Conservation (phyloP, 768 basidiomycete genomes). For the Auricularia heimuer region DNA sequence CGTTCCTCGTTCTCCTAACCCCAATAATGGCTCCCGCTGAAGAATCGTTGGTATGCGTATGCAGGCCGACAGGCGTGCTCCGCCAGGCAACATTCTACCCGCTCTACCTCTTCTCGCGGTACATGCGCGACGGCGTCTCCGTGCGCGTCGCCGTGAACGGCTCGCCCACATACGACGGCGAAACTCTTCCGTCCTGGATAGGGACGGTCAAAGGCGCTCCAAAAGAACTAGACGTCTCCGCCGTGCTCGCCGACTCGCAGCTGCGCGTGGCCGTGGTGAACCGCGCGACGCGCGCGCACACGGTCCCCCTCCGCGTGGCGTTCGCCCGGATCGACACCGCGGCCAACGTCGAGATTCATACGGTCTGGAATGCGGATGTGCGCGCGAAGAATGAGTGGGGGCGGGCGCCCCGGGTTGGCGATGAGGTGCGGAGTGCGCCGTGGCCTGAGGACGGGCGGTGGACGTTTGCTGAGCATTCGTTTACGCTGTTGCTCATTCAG, state of each 20-base stretch:
- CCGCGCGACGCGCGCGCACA: constrained; percentile 29
- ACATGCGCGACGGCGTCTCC: constrained; percentile 41
- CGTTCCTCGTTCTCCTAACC: too few relatives aligned
- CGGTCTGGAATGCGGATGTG: constrained; percentile 42
- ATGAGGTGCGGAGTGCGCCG: constrained; percentile 24
- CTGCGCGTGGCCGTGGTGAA: constrained; percentile 49
- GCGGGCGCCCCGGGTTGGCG: constrained; percentile 25
- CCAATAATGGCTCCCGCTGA: too few relatives aligned
- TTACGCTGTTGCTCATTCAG: constrained; percentile 13
- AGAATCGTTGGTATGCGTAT: too few relatives aligned
- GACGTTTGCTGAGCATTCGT: constrained; percentile 37
- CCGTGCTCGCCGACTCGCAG: constrained; percentile 27
- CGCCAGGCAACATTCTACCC: constrained; percentile 41
- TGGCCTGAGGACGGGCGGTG: constrained; percentile 25
- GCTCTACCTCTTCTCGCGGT: constrained; percentile 42
- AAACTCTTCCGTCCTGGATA: constrained; percentile 45
- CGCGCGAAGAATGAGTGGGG: constrained; percentile 33
- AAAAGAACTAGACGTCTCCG: constrained; percentile 41
- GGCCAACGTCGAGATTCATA: constrained; percentile 31
- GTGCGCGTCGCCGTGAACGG: constrained; percentile 28
- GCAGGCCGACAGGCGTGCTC: not conserved
- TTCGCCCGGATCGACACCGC: constrained; percentile 17
- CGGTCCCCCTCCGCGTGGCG: constrained; percentile 30
- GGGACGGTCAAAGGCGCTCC: constrained; percentile 29
- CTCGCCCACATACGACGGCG: constrained; percentile 29